Conservation (phyloP, 352 stramenopile genomes). For the Achlya hypogyna region DNA sequence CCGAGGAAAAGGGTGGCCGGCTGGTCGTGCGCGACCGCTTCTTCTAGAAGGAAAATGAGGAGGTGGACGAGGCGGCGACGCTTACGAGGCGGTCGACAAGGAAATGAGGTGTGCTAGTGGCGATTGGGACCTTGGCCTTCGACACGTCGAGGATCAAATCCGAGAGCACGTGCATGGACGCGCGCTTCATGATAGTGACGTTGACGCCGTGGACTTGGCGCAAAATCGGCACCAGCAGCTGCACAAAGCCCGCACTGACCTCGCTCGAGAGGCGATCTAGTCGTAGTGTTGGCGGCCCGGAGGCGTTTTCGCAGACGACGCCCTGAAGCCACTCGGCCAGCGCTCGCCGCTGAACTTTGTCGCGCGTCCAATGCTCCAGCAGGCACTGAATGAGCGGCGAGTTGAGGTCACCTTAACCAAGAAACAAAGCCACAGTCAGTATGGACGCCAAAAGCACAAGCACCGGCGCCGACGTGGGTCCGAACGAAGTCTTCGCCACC, state of each 20-base stretch:
- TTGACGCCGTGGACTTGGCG: constrained; percentile 51
- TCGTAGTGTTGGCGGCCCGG: constrained; percentile 29
- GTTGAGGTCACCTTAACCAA: constrained; percentile 34
- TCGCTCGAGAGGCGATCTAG: constrained; percentile 41
- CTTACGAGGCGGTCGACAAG: not conserved
- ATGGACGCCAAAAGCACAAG: not conserved
- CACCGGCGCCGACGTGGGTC: not conserved
- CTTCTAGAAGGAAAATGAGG: not conserved
- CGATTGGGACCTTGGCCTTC: not conserved
- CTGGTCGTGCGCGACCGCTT: too few relatives aligned
- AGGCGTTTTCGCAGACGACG: constrained; percentile 40
- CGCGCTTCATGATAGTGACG: constrained; percentile 48
- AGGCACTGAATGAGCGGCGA: constrained; percentile 55
- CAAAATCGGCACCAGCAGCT: constrained; percentile 60
- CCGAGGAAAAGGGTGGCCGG: not conserved
- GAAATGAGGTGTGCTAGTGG: not conserved
- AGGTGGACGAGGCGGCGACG: not conserved
- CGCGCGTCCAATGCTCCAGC: constrained; percentile 54
- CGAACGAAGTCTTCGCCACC: constrained; percentile 9
- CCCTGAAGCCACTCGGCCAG: constrained; percentile 59
- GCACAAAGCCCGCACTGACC: constrained; percentile 46
- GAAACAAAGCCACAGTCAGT: not conserved
- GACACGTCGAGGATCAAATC: constrained; percentile 35
- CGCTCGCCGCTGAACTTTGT: constrained; percentile 46
- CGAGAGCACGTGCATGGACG: constrained; percentile 46